phyloP scores from a whole-genome alignment of 805 yeast species.

The Candida tammaniensis region DNA sequence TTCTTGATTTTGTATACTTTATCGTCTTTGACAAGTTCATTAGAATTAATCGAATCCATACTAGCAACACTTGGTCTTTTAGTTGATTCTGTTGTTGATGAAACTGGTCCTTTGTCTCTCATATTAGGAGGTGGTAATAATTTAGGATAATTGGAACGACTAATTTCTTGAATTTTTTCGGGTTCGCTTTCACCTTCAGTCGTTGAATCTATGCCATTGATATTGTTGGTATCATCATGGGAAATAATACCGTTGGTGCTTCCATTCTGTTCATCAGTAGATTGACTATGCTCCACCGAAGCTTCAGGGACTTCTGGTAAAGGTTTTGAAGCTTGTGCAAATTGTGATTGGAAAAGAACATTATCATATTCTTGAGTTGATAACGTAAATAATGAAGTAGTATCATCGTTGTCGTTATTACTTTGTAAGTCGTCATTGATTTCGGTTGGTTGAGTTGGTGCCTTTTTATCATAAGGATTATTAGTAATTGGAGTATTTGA shows the following conservation, averaged over 20 bases:
- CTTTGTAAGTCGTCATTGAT: not conserved
- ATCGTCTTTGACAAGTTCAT: conserved; percentile 34
- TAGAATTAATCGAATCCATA: conserved; percentile 14
- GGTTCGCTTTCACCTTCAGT: not conserved
- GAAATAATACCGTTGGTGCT: too few species aligned
- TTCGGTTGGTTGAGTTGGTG: not conserved
- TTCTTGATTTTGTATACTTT: conserved; percentile 34
- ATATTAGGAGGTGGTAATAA: conserved; percentile 14
- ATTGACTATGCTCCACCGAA: too few species aligned
- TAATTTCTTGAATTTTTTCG: not conserved
- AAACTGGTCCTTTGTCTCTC: conserved; percentile 4
- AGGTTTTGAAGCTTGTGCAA: conserved; percentile 21
- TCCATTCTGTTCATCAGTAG: too few species aligned
- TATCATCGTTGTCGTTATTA: conserved; percentile 17
- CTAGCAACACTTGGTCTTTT: conserved; percentile 13
- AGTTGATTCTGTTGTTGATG: conserved; percentile 7
- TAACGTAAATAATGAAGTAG: conserved; percentile 28
- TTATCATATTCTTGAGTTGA: conserved; percentile 40
- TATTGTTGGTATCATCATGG: conserved; percentile 1
- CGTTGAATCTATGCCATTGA: not conserved
- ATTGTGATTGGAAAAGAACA: conserved; percentile 36
- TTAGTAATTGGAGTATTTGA: conserved; percentile 1
- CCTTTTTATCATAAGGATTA: conserved; percentile 2
- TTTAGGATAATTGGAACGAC: conserved; percentile 1
- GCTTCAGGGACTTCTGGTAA: conserved; percentile 11